phyloP scores from a whole-genome alignment of 257 asterid species.

The Schizonepeta tenuifolia region DNA sequence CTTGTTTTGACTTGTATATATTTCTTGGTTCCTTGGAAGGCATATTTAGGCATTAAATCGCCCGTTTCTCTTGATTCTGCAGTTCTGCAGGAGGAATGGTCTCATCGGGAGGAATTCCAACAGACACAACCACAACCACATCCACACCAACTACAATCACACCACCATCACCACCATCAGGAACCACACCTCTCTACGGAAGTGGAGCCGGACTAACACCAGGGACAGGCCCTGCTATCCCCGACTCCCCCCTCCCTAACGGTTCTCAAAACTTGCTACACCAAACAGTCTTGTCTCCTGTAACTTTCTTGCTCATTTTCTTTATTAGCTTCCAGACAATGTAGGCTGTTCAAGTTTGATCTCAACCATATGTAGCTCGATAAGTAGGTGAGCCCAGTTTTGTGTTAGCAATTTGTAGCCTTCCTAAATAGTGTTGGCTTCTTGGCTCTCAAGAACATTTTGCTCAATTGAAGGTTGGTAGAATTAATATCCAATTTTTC shows the following conservation, averaged over 20 bases:
- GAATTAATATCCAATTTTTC: constrained; percentile 11
- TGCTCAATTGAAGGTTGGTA: constrained; percentile 31
- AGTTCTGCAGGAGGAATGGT: constrained; percentile 65
- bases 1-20: neutral
- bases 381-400: constrained; percentile 52
- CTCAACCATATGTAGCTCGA: constrained; percentile 15
- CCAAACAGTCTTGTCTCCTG: constrained; percentile 20
- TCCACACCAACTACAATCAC: constrained; percentile 12
- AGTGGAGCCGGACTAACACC: constrained; percentile 51
- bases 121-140: constrained; percentile 37
- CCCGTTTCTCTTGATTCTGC: constrained; percentile 31
- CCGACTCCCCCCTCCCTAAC: constrained; percentile 40
- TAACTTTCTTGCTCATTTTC: constrained; percentile 38
- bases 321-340: constrained; percentile 30
- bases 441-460: constrained; percentile 16
- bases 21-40: neutral
- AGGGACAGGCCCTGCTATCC: constrained; percentile 40
- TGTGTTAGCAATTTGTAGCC: constrained; percentile 38
- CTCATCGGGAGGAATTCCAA: constrained; percentile 34
- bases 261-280: constrained; percentile 30
- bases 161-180: constrained; percentile 50
- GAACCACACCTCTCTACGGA: constrained; percentile 44
- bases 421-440: neutral
- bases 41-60: neutral
- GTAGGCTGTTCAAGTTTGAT: constrained; percentile 8